Evolutionary conservation across 352 stramenopile genomes (phyloP).

Genomic region (Globisporangium spiculum): DNA sequence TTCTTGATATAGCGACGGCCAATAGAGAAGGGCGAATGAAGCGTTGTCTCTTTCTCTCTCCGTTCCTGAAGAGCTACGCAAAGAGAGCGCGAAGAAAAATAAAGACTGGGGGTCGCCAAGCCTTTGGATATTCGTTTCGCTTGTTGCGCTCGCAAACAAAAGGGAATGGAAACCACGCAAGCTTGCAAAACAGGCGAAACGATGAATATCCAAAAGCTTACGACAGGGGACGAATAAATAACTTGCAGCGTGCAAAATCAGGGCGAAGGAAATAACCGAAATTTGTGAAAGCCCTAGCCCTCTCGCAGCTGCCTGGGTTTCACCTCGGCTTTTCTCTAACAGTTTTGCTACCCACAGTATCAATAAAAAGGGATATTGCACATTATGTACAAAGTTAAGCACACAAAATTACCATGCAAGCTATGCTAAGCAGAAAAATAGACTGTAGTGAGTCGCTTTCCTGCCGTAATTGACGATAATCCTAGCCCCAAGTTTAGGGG

Average conservation of each 20-base stretch:
- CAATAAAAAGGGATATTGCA: no score
- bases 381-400: no score
- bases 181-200: not conserved
- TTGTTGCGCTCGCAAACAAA: not conserved
- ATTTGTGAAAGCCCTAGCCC: not conserved
- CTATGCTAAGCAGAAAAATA: no score
- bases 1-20: not conserved
- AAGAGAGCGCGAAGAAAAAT: slow-evolving; percentile 18
- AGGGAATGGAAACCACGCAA: not conserved
- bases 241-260: not conserved
- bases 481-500: no score
- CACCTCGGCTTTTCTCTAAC: not conserved
- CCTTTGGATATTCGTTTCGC: not conserved
- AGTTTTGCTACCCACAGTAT: no score
- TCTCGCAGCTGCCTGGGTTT: not conserved
- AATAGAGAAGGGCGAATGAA: not conserved
- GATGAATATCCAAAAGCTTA: not conserved
- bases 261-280: not conserved
- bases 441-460: no score
- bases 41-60: not conserved
- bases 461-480: no score
- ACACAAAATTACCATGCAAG: no score
- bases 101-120: slow-evolving; percentile 10
- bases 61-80: slow-evolving; percentile 3
- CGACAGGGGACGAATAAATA: not conserved